Conservation (phyloP, 805 yeast genomes). For the Saccharomycopsis guyanensis region DNA sequence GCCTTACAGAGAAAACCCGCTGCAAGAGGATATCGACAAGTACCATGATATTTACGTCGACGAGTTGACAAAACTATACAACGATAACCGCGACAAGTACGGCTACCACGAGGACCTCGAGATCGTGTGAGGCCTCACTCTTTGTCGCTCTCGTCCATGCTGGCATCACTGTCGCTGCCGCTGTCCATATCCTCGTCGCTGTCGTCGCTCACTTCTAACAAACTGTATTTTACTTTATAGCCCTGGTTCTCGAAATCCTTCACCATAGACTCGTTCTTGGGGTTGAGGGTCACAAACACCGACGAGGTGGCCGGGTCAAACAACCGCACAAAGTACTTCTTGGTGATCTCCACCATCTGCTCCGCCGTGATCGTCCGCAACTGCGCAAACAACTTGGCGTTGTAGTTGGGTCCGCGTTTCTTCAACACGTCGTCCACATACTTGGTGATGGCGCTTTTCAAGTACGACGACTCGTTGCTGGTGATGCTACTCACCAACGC, state of each 20-base stretch:
- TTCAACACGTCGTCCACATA: conserved; percentile 59
- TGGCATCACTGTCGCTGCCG: conserved; percentile 30
- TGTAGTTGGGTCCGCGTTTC: conserved; percentile 64
- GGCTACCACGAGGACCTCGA: conserved; percentile 15
- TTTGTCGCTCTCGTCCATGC: conserved; percentile 23
- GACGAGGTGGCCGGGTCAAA: conserved; percentile 51
- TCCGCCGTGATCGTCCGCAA: conserved; percentile 46
- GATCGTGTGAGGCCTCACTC: not conserved
- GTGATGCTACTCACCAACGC: conserved; percentile 70
- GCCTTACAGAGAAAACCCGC: conserved; percentile 38
- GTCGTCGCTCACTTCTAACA: conserved; percentile 17
- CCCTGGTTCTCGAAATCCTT: conserved; percentile 46
- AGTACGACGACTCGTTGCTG: conserved; percentile 53
- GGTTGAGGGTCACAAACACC: conserved; percentile 69
- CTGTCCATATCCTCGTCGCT: conserved; percentile 24
- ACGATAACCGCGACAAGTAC: conserved; percentile 53
- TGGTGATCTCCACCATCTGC: conserved; percentile 42
- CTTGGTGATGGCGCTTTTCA: conserved; percentile 57
- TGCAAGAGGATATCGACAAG: conserved; percentile 47
- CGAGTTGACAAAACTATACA: conserved; percentile 55
- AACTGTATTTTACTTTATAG: conserved; percentile 38
- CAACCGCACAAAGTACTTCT: conserved; percentile 54
- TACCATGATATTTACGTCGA: conserved; percentile 68
- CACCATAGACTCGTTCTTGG: conserved; percentile 44
- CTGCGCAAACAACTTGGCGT: conserved; percentile 41